A percentile compares a stretch with the other conserved stretches of the same genome.
Conservation (phyloP, 495 filamentous ascomycete species). For the Penicillium subrubescens region DNA sequence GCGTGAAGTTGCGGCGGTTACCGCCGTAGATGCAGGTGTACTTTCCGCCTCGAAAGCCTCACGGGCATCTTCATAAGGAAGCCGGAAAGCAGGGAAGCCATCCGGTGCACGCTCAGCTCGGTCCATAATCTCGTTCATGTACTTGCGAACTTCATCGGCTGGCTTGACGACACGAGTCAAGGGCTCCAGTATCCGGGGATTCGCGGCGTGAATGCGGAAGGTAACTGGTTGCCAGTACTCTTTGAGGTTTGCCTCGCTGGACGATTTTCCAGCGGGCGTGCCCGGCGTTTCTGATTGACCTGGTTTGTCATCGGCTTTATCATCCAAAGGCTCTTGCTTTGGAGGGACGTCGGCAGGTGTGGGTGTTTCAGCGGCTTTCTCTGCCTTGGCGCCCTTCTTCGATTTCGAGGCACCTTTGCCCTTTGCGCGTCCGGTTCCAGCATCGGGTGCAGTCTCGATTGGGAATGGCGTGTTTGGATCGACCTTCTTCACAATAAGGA, state of each 20-base stretch:
- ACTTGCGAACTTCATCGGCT: conserved; percentile 72
- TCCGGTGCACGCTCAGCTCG: conserved; percentile 70
- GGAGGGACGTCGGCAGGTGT: conserved; percentile 18
- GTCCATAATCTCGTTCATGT: conserved; percentile 85
- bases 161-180: conserved; percentile 78
- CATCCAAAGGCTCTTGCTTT: conserved; percentile 24
- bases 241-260: conserved; percentile 38
- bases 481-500: conserved; percentile 52
- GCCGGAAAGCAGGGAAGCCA: conserved; percentile 64
- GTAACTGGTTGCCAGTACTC: conserved; percentile 94
- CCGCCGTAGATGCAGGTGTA: conserved; percentile 26
- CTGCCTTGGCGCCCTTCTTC: conserved; percentile 39
- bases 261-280: conserved; percentile 6
- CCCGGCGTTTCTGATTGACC: conserved; percentile 5
- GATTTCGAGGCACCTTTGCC: conserved; percentile 39
- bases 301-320: conserved; percentile 18
- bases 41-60: conserved; percentile 33
- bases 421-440: conserved; percentile 28
- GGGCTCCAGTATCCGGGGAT: conserved; percentile 67
- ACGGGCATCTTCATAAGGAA: conserved; percentile 51
- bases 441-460: conserved; percentile 35
- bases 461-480: conserved; percentile 48
- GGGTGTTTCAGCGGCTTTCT: conserved; percentile 21
- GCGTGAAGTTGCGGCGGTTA: conserved; percentile 22
- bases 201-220: conserved; percentile 67